Conservation (phyloP, 768 basidiomycete species). For the Saitozyma sp. region DNA sequence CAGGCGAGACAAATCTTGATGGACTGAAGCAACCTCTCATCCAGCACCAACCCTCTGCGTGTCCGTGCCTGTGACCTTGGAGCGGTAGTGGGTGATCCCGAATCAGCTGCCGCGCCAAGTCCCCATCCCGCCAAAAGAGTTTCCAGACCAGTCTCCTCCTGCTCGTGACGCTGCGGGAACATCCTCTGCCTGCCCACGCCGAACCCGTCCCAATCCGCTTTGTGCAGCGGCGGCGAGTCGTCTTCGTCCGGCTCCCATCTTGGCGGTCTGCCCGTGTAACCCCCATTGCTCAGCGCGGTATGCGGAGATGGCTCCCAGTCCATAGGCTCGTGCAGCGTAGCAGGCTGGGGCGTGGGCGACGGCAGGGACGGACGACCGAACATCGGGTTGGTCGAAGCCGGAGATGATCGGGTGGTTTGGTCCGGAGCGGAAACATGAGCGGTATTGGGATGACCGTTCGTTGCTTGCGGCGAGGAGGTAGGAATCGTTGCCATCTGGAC, state of each 20-base stretch:
- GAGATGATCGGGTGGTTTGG: background rate
- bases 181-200: slow-evolving; percentile 37
- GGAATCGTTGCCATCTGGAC: slow-evolving; percentile 7
- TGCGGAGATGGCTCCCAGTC: slow-evolving; percentile 48
- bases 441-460: slow-evolving; percentile 4
- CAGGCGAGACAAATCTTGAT: too few relatives aligned
- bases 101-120: background rate
- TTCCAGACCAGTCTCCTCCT: slow-evolving; percentile 44
- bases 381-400: slow-evolving; percentile 31
- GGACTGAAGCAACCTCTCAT: too few relatives aligned
- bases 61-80: background rate
- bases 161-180: slow-evolving; percentile 20
- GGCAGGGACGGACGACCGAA: slow-evolving; percentile 47
- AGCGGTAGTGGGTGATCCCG: too few relatives aligned
- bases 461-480: background rate
- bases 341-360: slow-evolving; percentile 5
- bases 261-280: slow-evolving; percentile 7
- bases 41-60: background rate
- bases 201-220: slow-evolving; percentile 40
- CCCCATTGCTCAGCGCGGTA: slow-evolving; percentile 9
- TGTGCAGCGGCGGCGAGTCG: background rate
- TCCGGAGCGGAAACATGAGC: slow-evolving; percentile 4
- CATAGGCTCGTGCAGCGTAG: slow-evolving; percentile 36
- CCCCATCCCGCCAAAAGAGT: slow-evolving; percentile 41
- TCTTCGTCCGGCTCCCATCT: background rate